These are phyloP conservation scores for Coemansia sp. DNA, from an alignment of 192 early-diverging fungal genomes.

Conservation along the genomic window DNA sequence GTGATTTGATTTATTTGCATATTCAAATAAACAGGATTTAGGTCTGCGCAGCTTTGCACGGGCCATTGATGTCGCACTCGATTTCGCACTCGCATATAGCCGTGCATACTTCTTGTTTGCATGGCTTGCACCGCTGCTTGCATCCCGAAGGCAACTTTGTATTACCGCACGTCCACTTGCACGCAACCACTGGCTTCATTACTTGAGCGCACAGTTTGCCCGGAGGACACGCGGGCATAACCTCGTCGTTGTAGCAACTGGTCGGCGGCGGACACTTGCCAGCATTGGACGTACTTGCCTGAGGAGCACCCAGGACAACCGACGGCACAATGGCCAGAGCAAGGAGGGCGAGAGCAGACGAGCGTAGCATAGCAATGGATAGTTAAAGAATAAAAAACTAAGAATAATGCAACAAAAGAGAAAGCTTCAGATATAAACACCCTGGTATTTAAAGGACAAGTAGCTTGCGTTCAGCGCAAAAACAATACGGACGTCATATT, in stretches of 20 bases:
- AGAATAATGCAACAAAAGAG: background rate
- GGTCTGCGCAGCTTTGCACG: conserved; percentile 13
- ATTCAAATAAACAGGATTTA: too few species aligned
- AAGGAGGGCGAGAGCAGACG: background rate
- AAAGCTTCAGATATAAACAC: background rate
- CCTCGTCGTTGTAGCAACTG: background rate
- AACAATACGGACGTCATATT: background rate
- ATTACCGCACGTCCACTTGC: conserved; percentile 21
- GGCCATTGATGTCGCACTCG: conserved; percentile 13
- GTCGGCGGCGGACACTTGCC: background rate
- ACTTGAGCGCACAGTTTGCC: background rate
- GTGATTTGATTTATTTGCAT: background rate
- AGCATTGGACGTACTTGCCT: background rate
- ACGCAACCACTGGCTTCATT: conserved; percentile 19
- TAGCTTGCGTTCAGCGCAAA: background rate
- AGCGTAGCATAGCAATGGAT: background rate
- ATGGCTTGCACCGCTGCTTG: conserved; percentile 32
- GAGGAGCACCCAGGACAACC: background rate
- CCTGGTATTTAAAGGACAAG: background rate
- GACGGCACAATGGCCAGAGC: background rate
- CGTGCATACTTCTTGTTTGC: conserved; percentile 22
- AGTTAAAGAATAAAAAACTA: background rate
- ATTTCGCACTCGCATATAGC: conserved; percentile 36
- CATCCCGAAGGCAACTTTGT: conserved; percentile 11
- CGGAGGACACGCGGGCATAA: background rate